Evolutionary conservation across 129 eudicot species (phyloP), one percentile per base, ranked within the genome.

Genomic region (Flaveria trinervia): DNA sequence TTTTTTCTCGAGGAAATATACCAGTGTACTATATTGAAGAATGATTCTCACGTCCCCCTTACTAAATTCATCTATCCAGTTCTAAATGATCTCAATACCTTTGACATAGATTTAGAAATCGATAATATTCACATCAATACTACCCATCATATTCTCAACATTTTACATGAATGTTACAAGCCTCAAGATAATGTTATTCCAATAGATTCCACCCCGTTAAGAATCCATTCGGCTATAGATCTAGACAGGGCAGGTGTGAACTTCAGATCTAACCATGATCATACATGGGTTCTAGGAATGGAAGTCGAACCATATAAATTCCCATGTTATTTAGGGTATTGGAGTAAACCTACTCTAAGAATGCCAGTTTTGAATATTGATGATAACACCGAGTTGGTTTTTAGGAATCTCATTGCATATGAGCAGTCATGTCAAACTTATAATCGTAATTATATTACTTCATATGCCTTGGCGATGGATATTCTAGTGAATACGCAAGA

Each of bases 131-230:
- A 7, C 20, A n/a, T 15, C 14, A 16, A 52, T 52, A 52, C 18
- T 7, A 52, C 59, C 46, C 43, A 56, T 36, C 79, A 74, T 48
- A 45, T 61, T 45, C 79, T 74, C 25, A 55, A 16, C 70, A 62
- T 75, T 75, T 15, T 75, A 8, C 70, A 75, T 17, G 25, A 60
- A 17, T 50, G 54, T 65, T 75, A 65, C 71, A 25, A 22, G 36
- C 79, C 79, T 46, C 5, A 28, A 30, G 22, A 57, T 39, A 1
- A 52, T 52, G 4, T 16, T 52, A 12, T 9, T 10, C 4, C 52
- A 9, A 48, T 12, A 48, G 11, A 44, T 44, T 48, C 52, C 14
- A 12, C 14, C 3, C 14, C 52, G 5, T 20, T n/a, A 7, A 7
- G 13, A 7, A 56, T 56, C 62, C 62, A 7, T 56, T 56, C 62